These are phyloP conservation scores for Syncephalastrum sp. DNA, from an alignment of 371 early-diverging fungal genomes.

Conservation along the genomic window DNA sequence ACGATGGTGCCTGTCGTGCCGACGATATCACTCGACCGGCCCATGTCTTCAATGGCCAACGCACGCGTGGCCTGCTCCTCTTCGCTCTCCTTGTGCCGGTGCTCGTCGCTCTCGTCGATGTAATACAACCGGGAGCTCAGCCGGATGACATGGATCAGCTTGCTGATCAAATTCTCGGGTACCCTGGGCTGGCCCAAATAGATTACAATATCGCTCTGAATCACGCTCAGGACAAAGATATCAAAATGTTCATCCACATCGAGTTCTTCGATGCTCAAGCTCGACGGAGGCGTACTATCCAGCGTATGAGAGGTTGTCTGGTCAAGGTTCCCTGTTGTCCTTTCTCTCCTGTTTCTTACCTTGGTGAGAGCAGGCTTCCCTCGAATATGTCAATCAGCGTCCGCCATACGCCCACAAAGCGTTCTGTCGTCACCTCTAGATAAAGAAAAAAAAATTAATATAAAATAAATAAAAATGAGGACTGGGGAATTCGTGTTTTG, in stretches of 20 bases:
- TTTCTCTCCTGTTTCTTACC: slow-evolving; percentile 38
- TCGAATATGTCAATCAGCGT: slow-evolving; percentile 69
- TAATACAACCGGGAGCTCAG: slow-evolving; percentile 55
- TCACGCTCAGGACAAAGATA: slow-evolving; percentile 62
- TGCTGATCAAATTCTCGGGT: slow-evolving; percentile 53
- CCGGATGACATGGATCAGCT: slow-evolving; percentile 58
- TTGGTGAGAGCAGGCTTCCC: slow-evolving; percentile 68
- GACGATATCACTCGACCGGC: slow-evolving; percentile 36
- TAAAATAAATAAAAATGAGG: not conserved
- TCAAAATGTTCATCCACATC: slow-evolving; percentile 81
- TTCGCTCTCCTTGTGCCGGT: slow-evolving; percentile 12
- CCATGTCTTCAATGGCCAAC: slow-evolving; percentile 10
- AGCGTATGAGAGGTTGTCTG: not conserved
- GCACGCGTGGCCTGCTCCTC: slow-evolving; percentile 18
- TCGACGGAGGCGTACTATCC: slow-evolving; percentile 55
- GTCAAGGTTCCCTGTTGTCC: not conserved
- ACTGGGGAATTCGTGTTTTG: not conserved
- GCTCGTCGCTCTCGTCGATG: slow-evolving; percentile 31
- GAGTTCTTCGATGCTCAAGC: slow-evolving; percentile 65
- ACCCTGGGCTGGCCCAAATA: slow-evolving; percentile 71
- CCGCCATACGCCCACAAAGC: slow-evolving; percentile 66
- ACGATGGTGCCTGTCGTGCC: slow-evolving; percentile 61
- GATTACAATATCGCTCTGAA: slow-evolving; percentile 67
- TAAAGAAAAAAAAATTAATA: no score
- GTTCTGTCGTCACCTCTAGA: slow-evolving; percentile 56